Percentiles rank a stretch among this genome's conserved stretches.
These are phyloP conservation scores for Saraca asoca DNA, from an alignment of 331 rosid species.

Conservation along the genomic window DNA sequence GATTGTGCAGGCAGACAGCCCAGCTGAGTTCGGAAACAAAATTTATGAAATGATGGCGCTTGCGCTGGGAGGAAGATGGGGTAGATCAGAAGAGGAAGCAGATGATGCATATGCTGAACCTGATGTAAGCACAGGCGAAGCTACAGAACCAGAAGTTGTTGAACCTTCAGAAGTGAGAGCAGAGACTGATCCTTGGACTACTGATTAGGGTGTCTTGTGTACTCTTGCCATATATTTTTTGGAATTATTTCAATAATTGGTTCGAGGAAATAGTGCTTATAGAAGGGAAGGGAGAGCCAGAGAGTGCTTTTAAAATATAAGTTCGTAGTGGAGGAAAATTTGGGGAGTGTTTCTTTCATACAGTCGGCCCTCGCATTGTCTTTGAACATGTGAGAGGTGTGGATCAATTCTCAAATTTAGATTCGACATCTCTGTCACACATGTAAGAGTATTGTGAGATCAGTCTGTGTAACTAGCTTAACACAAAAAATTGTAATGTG, in stretches of 20 bases:
- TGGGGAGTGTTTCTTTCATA: no score
- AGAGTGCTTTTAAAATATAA: background rate
- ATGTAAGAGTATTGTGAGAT: no score
- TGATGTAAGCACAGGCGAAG: slow-evolving; percentile 40
- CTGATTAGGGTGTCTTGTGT: background rate
- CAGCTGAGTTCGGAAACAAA: slow-evolving; percentile 90
- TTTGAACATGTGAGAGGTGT: no score
- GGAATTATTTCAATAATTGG: slow-evolving; percentile 28
- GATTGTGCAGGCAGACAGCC: slow-evolving; percentile 88
- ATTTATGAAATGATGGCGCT: slow-evolving; percentile 94
- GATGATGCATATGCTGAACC: slow-evolving; percentile 43
- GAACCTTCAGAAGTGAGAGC: slow-evolving; percentile 90
- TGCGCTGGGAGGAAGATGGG: slow-evolving; percentile 99
- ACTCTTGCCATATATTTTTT: slow-evolving; percentile 22
- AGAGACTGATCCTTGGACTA: slow-evolving; percentile 80
- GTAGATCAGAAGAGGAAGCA: slow-evolving; percentile 69
- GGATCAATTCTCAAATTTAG: no score
- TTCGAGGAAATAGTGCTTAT: slow-evolving; percentile 25
- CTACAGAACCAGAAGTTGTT: slow-evolving; percentile 57
- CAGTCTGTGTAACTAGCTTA: no score
- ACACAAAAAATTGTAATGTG: background rate
- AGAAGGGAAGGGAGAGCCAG: slow-evolving; percentile 11
- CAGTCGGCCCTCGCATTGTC: no score
- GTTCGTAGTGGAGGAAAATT: slow-evolving; percentile 17
- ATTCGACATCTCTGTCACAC: no score